Evolutionary conservation across 331 rosid species (phyloP), one percentile per base, ranked within the genome.

Genomic region (Pyrus hybrid): DNA sequence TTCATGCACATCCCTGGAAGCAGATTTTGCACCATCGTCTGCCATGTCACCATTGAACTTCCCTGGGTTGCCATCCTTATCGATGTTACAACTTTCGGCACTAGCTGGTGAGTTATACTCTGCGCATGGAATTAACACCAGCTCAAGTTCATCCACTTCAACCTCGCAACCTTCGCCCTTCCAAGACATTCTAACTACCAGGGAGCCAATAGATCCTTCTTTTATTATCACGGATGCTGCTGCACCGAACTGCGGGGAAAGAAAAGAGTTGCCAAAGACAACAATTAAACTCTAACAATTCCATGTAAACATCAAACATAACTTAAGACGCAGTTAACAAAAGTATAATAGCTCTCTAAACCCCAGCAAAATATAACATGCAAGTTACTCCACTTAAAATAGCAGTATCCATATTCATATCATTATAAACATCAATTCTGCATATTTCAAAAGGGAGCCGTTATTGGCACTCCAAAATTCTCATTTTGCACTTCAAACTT

Each of bases 171-270:
- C 99, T 71, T 87, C 71, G 57, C 87, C 90, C 70, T 86, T 90
- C 99, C 99, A 94, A 62, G 99, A 93, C 95, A 94, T 86, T 85
- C 84, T 82, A 81, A 92, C 84, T 77, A 88, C 73, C 28, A 94
- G 79, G 58, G 87, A 80, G 62, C 97, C 93, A 84, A 94, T 85
- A 37, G 99, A 94, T 47, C 99, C 99, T 86, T 94, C 99, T 85
- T 92, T 94, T 57, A 92, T 73, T 32, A 56, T 67, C 33, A 94
- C 12, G 1, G 90, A 83, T 67, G 92, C 79, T 35, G 83, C 85
- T 74, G 82, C 79, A 57, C 91, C 85, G 56, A 90, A 64, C 99
- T 94, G 86, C 2, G 21, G 56, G 56, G 4, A 17, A 49, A 56
- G 73, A 73, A 37, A 81, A 72, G 45, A 23, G 45, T 67, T 26